phyloP scores from a whole-genome alignment of 148 eudicot genomes.

The Amaranthus hypochondriacus region DNA sequence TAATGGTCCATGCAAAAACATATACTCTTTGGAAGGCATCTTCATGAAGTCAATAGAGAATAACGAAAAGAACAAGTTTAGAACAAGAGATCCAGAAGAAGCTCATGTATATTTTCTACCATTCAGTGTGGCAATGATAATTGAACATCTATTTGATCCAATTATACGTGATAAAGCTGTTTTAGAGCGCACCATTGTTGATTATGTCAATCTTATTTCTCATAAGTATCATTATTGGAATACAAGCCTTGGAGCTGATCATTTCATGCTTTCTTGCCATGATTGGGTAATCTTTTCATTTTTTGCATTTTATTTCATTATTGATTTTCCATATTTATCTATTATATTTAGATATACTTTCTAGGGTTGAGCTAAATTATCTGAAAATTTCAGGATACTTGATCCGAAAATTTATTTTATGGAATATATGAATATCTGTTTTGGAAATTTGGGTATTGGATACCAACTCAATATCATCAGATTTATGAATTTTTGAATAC shows the following conservation, averaged over 20 bases:
- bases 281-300: slow-evolving; percentile 53
- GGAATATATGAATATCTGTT: no score
- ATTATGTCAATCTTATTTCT: slow-evolving; percentile 46
- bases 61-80: slow-evolving; percentile 16
- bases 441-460: no score
- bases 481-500: no score
- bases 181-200: slow-evolving; percentile 41
- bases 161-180: slow-evolving; percentile 41
- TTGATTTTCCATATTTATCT: no score
- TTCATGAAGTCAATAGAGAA: slow-evolving; percentile 46
- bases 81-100: slow-evolving; percentile 37
- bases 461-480: no score
- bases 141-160: slow-evolving; percentile 48
- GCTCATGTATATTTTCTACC: slow-evolving; percentile 70
- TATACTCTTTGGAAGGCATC: slow-evolving; percentile 65
- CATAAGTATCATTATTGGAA: slow-evolving; percentile 67
- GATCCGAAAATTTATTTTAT: no score
- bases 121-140: slow-evolving; percentile 62
- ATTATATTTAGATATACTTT: no score
- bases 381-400: no score
- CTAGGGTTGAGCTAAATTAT: no score
- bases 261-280: slow-evolving; percentile 76
- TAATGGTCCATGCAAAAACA: slow-evolving; percentile 50
- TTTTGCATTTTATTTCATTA: neutral
- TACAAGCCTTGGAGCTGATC: slow-evolving; percentile 64